A percentile compares a stretch with the other conserved stretches of the same genome.
These are phyloP conservation scores for Fagopyrum homotropicum DNA, from an alignment of 148 eudicot species.

Conservation along the genomic window DNA sequence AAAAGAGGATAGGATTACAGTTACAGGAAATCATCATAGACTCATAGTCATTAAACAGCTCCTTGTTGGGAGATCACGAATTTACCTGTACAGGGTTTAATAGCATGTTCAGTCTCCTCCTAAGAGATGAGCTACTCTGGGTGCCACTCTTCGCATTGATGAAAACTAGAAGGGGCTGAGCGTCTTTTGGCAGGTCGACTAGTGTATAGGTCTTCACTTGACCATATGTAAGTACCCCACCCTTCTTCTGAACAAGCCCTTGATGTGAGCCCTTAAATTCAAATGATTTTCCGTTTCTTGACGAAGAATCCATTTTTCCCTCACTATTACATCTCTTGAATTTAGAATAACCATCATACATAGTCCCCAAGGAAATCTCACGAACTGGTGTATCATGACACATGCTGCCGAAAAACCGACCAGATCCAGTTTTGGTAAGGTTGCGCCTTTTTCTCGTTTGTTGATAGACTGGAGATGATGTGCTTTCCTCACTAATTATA, in stretches of 20 bases:
- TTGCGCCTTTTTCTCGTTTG: conserved; percentile 65
- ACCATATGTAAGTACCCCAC: conserved; percentile 36
- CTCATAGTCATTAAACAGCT: too few species aligned
- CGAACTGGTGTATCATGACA: conserved; percentile 34
- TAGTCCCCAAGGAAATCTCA: too few species aligned
- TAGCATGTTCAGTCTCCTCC: conserved; percentile 70
- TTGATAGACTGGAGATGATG: conserved; percentile 39
- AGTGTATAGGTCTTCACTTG: conserved; percentile 47
- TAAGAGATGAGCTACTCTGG: conserved; percentile 60
- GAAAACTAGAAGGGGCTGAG: conserved; percentile 68
- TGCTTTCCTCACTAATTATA: conserved; percentile 43
- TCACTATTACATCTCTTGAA: conserved; percentile 44
- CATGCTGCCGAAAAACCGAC: conserved; percentile 39
- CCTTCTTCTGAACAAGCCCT: conserved; percentile 32
- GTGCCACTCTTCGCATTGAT: conserved; percentile 80
- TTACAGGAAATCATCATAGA: too few species aligned
- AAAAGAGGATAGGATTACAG: too few species aligned
- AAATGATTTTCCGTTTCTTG: conserved; percentile 27
- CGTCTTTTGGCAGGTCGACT: conserved; percentile 64
- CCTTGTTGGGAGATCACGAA: neutral
- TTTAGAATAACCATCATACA: conserved; percentile 45
- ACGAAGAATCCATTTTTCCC: conserved; percentile 30
- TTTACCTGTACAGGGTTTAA: conserved; percentile 79
- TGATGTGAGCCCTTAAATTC: conserved; percentile 29
- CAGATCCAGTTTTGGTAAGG: conserved; percentile 39